Evolutionary conservation across 306 rosid species (phyloP), one percentile per base, ranked within the genome.

Genomic region (Quillaja saponaria): DNA sequence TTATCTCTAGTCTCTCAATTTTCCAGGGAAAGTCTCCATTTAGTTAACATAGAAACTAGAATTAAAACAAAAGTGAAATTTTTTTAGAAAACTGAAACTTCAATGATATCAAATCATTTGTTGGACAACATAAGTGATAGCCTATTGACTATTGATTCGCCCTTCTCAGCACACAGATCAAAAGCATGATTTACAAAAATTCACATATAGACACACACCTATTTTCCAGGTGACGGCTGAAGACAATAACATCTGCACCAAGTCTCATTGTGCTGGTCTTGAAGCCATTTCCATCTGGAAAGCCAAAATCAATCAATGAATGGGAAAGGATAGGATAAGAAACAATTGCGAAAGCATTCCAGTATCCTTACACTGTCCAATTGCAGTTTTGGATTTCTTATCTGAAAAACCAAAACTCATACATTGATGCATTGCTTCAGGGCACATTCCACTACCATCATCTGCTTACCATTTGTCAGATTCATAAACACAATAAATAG

Each of bases 261-360:
- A 92, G 91, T 84, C 99, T 86, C 99, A 92, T 92, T 33, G 74
- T 92, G 63, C 99, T 86, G 52, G 99, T 92, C 75, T 92, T 92
- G 87, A 92, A 89, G 67, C 99, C 99, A 81, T 92, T 92, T 74
- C 99, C 99, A 83, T 92, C 99, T 92, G 80, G 64, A 73, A 80
- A 39, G 72, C 75, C 67, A 66, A 61, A 84, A 78, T 66, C 55
- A 46, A 75, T 51, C 60, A 77, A 78, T 68, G 58, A 79, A 71
- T 67, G 45, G 7, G 16, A 63, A 35, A 37, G 58, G 8, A 62
- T 28, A n/a, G n/a, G n/a, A 66, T 31, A 7, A 19, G 34, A 70
- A 73, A 18, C 39, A 7, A 49, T 49, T 16, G 44, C 17, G 61
- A 41, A 58, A 62, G 57, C 72, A 67, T 55, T 71, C 63, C 68